phyloP scores from a whole-genome alignment of 306 rosid genomes.

The Vigna trinervia region DNA sequence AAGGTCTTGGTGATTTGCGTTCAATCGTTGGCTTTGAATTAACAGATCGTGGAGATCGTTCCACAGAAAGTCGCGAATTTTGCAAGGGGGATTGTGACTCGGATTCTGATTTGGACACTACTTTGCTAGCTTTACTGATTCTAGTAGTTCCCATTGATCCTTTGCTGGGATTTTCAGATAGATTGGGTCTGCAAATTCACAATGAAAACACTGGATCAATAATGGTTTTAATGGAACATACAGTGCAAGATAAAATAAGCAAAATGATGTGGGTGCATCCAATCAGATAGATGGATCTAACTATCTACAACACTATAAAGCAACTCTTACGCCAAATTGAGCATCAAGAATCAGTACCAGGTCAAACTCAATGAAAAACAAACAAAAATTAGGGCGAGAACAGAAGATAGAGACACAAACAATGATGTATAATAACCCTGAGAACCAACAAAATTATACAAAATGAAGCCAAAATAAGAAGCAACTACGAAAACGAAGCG shows the following conservation, averaged over 20 bases:
- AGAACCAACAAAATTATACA: background rate
- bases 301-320: constrained; percentile 3
- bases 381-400: constrained; percentile 3
- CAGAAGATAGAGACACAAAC: constrained; percentile 35
- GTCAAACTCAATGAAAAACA: constrained; percentile 19
- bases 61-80: constrained; percentile 70
- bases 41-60: constrained; percentile 83
- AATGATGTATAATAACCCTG: constrained; percentile 7
- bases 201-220: constrained; percentile 41
- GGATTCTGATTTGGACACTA: constrained; percentile 68
- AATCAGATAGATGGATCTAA: constrained; percentile 46
- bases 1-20: constrained; percentile 66
- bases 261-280: constrained; percentile 26
- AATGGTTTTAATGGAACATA: constrained; percentile 34
- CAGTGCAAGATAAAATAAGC: constrained; percentile 23
- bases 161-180: constrained; percentile 71
- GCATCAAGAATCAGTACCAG: constrained; percentile 19
- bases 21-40: constrained; percentile 67
- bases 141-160: constrained; percentile 71
- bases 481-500: constrained; percentile 16
- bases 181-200: constrained; percentile 68
- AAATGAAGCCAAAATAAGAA: constrained; percentile 18
- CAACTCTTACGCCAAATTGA: constrained; percentile 5
- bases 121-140: constrained; percentile 64
- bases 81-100: constrained; percentile 77